phyloP scores from a whole-genome alignment of 352 stramenopile species.

The Pythium rishiriense region DNA sequence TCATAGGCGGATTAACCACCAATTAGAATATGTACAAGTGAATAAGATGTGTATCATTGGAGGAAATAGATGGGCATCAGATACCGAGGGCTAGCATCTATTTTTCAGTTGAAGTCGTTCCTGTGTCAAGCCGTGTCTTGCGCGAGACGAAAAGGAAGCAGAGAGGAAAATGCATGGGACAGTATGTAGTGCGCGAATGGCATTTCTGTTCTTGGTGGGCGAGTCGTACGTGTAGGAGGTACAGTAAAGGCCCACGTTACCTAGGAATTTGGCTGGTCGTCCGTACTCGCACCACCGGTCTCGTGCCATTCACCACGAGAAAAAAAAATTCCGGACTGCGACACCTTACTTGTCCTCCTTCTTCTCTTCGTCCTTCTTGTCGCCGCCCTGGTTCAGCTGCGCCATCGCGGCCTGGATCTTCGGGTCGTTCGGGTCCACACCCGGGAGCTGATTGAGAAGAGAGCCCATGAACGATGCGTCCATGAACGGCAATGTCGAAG shows the following conservation, averaged over 20 bases:
- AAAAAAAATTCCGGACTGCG: slow-evolving; percentile 1
- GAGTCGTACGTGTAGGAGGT: not conserved
- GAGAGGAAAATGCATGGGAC: slow-evolving; percentile 2
- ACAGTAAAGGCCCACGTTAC: not conserved
- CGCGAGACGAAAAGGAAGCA: not conserved
- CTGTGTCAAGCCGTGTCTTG: not conserved
- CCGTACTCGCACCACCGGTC: not conserved
- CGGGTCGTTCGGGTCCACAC: slow-evolving; percentile 91
- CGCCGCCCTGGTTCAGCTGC: slow-evolving; percentile 80
- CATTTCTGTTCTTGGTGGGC: not conserved
- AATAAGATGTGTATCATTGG: slow-evolving; percentile 29
- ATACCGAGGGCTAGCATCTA: slow-evolving; percentile 16
- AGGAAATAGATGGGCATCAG: slow-evolving; percentile 15
- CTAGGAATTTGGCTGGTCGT: not conserved
- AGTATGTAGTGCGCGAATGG: not conserved
- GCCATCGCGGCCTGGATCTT: slow-evolving; percentile 91
- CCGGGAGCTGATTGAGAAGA: slow-evolving; percentile 83
- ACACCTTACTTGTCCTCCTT: slow-evolving; percentile 77
- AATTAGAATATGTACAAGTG: not conserved
- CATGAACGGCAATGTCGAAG: slow-evolving; percentile 86
- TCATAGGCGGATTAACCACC: slow-evolving; percentile 25
- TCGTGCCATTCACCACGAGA: slow-evolving; percentile 1
- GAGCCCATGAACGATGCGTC: slow-evolving; percentile 90
- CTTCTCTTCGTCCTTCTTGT: slow-evolving; percentile 84
- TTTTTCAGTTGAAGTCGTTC: slow-evolving; percentile 24